A percentile compares a stretch with the other conserved stretches of the same genome.
Evolutionary conservation across 306 rosid genomes (phyloP).

Genomic region (Dalbergia cultrata): DNA sequence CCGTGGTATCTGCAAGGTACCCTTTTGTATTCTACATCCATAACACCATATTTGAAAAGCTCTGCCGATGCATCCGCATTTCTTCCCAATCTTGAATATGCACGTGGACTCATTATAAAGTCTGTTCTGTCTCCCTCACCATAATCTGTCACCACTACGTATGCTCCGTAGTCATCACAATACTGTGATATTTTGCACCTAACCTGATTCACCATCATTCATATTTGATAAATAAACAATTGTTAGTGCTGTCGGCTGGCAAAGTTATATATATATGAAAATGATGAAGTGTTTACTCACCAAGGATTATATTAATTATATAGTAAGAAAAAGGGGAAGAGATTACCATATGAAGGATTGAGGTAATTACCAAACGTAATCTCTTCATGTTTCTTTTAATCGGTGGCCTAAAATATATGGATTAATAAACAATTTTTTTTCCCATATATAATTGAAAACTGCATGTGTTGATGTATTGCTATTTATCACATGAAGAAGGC

Average conservation of each 20-base stretch:
- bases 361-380: not conserved
- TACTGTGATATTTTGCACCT: slow-evolving; percentile 53
- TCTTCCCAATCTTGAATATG: slow-evolving; percentile 48
- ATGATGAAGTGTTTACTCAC: not conserved
- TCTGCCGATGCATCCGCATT: slow-evolving; percentile 50
- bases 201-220: slow-evolving; percentile 50
- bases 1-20: slow-evolving; percentile 63
- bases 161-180: slow-evolving; percentile 58
- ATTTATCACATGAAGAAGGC: not conserved
- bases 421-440: not conserved
- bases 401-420: not conserved
- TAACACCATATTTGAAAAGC: slow-evolving; percentile 60
- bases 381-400: not conserved
- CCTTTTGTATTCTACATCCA: slow-evolving; percentile 58
- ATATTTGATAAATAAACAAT: slow-evolving; percentile 14
- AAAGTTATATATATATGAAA: not conserved
- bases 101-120: slow-evolving; percentile 60
- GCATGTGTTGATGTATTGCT: not conserved
- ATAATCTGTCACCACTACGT: slow-evolving; percentile 59
- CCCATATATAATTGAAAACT: not conserved
- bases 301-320: not conserved
- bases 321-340: not conserved
- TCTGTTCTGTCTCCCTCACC: slow-evolving; percentile 65
- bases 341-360: not conserved
- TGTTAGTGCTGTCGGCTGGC: not conserved